A percentile compares a stretch with the other conserved stretches of the same genome.
These are phyloP conservation scores for Sparassis latifolia DNA, from an alignment of 1,284 basidiomycete genomes.

Conservation along the genomic window DNA sequence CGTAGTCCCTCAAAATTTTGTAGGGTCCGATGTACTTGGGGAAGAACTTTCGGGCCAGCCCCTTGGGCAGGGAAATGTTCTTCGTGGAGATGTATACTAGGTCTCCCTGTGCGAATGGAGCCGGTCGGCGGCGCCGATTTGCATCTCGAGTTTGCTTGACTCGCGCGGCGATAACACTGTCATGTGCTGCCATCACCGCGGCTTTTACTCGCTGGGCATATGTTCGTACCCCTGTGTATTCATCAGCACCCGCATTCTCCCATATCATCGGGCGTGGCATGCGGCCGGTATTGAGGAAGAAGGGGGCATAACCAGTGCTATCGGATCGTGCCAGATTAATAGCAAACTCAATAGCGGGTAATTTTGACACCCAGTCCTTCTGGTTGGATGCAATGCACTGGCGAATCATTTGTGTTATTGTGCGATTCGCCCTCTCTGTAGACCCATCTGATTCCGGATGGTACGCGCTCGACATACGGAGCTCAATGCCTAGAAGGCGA, in stretches of 20 bases:
- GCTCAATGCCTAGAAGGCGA: slow-evolving; percentile 24
- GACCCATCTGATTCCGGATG: slow-evolving; percentile 37
- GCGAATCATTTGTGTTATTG: slow-evolving; percentile 30
- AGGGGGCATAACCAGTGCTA: slow-evolving; percentile 18
- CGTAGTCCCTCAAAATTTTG: not conserved
- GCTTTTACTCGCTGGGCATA: too few relatives aligned
- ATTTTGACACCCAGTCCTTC: too few relatives aligned
- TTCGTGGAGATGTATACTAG: slow-evolving; percentile 2
- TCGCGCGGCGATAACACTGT: slow-evolving; percentile 1
- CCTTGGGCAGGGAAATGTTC: too few relatives aligned
- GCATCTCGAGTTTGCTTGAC: slow-evolving; percentile 1
- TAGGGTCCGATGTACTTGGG: slow-evolving; percentile 29
- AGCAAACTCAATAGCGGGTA: too few relatives aligned
- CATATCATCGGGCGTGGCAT: too few relatives aligned
- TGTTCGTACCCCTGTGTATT: slow-evolving; percentile 13
- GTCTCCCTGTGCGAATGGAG: slow-evolving; percentile 1
- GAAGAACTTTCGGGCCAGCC: slow-evolving; percentile 22
- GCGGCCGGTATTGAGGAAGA: too few relatives aligned
- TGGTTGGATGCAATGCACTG: slow-evolving; percentile 25
- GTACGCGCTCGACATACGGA: slow-evolving; percentile 34
- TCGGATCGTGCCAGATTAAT: too few relatives aligned
- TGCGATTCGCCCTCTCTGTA: slow-evolving; percentile 31
- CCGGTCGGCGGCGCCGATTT: not conserved
- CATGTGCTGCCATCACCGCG: slow-evolving; percentile 1
- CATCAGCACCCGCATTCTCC: slow-evolving; percentile 17